These are phyloP conservation scores for Wickerhamomyces rabaulensis DNA, from an alignment of 805 yeast species.

Conservation along the genomic window DNA sequence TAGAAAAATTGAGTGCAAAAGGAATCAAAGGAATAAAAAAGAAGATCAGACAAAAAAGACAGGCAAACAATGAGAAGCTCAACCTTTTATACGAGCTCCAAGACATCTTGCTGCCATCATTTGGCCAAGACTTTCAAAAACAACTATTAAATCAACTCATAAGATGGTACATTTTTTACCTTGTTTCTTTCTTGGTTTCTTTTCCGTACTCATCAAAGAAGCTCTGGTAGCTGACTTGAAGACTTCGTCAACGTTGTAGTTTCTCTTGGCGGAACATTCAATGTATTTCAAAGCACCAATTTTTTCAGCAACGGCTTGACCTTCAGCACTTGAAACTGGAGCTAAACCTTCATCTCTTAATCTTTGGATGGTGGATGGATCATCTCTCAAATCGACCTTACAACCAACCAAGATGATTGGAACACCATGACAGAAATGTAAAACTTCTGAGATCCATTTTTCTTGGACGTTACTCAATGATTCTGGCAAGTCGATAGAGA, in stretches of 20 bases:
- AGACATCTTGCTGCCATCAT: not conserved
- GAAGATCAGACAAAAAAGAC: not conserved
- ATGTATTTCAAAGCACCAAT: constrained; percentile 83
- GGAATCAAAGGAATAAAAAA: not conserved
- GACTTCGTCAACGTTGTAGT: constrained; percentile 89
- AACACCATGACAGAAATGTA: constrained; percentile 91
- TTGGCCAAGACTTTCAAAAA: not conserved
- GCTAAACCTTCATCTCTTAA: constrained; percentile 69
- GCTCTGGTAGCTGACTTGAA: constrained; percentile 92
- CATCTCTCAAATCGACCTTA: constrained; percentile 84
- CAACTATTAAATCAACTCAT: constrained; percentile 26
- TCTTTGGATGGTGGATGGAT: constrained; percentile 68
- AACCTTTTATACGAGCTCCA: not conserved
- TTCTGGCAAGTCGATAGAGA: constrained; percentile 86
- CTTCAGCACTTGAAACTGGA: constrained; percentile 80
- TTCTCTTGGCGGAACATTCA: constrained; percentile 91
- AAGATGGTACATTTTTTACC: constrained; percentile 58
- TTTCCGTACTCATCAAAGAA: constrained; percentile 53
- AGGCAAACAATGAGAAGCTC: not conserved
- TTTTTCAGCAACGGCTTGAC: constrained; percentile 81
- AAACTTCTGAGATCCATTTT: constrained; percentile 91
- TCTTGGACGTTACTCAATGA: constrained; percentile 91
- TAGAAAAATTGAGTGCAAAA: not conserved
- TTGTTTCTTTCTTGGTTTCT: constrained; percentile 44
- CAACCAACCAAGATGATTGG: constrained; percentile 92